Percentiles rank a stretch among this genome's conserved stretches.
phyloP scores from a whole-genome alignment of 345 rosid species.

The Fremontodendron californicum region DNA sequence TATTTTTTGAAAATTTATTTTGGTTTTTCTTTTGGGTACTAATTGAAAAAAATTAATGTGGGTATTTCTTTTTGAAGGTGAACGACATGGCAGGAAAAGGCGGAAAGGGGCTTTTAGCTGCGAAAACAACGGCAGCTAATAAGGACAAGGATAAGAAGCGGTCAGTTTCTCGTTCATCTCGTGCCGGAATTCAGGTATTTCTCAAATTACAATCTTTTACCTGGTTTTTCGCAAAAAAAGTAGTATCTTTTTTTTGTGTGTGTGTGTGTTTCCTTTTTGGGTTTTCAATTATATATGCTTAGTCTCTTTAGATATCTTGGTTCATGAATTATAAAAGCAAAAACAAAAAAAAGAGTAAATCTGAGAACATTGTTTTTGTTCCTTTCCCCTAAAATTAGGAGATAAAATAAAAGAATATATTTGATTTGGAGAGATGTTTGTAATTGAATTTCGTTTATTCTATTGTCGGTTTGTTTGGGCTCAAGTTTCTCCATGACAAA shows the following conservation, averaged over 20 bases:
- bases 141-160: slow-evolving; percentile 90
- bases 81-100: slow-evolving; percentile 87
- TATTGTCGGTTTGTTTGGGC: too few species aligned
- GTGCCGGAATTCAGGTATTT: slow-evolving; percentile 87
- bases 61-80: not conserved
- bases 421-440: too few species aligned
- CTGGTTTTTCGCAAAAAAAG: not conserved
- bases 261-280: not conserved
- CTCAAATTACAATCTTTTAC: not conserved
- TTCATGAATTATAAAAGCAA: not conserved
- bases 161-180: slow-evolving; percentile 78
- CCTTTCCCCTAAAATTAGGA: too few species aligned
- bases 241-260: not conserved
- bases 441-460: too few species aligned
- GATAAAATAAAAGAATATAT: too few species aligned
- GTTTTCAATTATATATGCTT: not conserved
- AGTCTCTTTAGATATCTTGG: not conserved
- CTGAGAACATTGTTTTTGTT: not conserved
- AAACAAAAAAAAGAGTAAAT: not conserved
- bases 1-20: too few species aligned
- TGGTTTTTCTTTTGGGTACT: not conserved
- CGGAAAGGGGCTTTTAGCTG: slow-evolving; percentile 40
- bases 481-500: too few species aligned
- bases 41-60: too few species aligned
- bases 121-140: slow-evolving; percentile 78